Percentiles rank a stretch among this genome's conserved stretches.
phyloP scores from a whole-genome alignment of 108 stramenopile genomes.

The Aurantiochytrium sp. region DNA sequence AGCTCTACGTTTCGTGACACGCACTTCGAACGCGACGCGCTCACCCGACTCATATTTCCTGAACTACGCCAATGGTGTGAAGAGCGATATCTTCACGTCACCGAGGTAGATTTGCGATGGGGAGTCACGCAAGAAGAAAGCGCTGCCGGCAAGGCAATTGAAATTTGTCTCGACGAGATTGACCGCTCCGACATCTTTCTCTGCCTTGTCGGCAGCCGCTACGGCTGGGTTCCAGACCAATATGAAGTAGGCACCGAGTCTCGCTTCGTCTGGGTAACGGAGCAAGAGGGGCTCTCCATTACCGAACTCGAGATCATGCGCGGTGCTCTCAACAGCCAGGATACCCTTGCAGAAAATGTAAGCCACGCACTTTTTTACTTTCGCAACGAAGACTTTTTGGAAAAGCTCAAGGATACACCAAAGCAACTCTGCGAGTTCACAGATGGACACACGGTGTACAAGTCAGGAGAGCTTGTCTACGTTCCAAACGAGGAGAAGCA shows the following conservation, averaged over 20 bases:
- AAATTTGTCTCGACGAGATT: not conserved
- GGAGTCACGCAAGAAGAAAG: not conserved
- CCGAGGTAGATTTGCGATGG: slow-evolving; percentile 3
- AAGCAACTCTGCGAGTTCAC: not conserved
- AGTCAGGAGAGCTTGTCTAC: not conserved
- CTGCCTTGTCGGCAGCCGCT: not conserved
- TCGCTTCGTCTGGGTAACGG: not conserved
- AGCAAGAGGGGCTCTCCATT: not conserved
- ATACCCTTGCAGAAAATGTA: not conserved
- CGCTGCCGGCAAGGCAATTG: not conserved
- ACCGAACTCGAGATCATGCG: slow-evolving; percentile 5
- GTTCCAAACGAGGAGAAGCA: slow-evolving; percentile 1
- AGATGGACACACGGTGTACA: not conserved
- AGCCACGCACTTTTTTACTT: not conserved
- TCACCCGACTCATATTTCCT: slow-evolving; percentile 21
- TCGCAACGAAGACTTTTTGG: not conserved
- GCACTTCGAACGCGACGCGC: slow-evolving; percentile 25
- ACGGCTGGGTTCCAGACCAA: not conserved
- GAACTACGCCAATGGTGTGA: slow-evolving; percentile 6
- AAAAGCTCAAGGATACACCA: not conserved
- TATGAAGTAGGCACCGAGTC: not conserved
- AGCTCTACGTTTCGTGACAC: slow-evolving; percentile 19
- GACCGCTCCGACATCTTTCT: not conserved
- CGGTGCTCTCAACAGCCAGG: not conserved
- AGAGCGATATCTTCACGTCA: not conserved